Percentiles rank a stretch among this genome's conserved stretches.
Conservation (phyloP, 208 protist species). For the Wallacemonas sp. region DNA sequence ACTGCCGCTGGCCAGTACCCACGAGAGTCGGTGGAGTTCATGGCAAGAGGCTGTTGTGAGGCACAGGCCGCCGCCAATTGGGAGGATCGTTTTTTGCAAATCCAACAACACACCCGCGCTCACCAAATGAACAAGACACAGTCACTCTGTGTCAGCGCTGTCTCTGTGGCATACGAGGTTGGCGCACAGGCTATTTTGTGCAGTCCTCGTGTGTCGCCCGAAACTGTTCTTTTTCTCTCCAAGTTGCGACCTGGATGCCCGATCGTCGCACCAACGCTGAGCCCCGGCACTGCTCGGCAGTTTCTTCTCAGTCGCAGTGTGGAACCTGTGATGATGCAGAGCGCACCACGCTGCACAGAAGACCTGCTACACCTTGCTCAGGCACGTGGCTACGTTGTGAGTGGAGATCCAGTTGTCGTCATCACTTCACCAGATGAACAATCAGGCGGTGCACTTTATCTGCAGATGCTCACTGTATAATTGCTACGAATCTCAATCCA, state of each 20-base stretch:
- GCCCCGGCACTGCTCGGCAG: background rate
- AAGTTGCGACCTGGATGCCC: slow-evolving; percentile 96
- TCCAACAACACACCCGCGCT: slow-evolving; percentile 67
- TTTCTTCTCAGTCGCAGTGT: slow-evolving; percentile 4
- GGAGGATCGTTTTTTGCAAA: slow-evolving; percentile 77
- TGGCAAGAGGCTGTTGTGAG: slow-evolving; percentile 92
- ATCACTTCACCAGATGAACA: background rate
- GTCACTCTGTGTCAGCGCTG: slow-evolving; percentile 92
- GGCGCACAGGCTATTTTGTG: slow-evolving; percentile 89
- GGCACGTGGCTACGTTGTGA: slow-evolving; percentile 2
- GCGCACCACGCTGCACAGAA: background rate
- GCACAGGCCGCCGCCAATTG: slow-evolving; percentile 79
- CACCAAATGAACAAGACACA: slow-evolving; percentile 79
- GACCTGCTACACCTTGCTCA: background rate
- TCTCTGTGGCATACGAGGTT: slow-evolving; percentile 93
- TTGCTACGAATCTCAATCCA: background rate
- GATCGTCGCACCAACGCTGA: slow-evolving; percentile 53
- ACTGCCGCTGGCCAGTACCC: slow-evolving; percentile 98
- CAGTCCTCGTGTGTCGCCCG: slow-evolving; percentile 83
- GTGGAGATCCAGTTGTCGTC: background rate
- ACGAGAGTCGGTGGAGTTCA: slow-evolving; percentile 94
- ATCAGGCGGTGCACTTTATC: background rate
- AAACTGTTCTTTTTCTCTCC: slow-evolving; percentile 91
- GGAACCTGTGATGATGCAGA: background rate
- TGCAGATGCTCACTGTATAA: slow-evolving; percentile 5